Evolutionary conservation across 176 grass and related monocot genomes (phyloP).

Genomic region (Cenchrus fungigraminus): DNA sequence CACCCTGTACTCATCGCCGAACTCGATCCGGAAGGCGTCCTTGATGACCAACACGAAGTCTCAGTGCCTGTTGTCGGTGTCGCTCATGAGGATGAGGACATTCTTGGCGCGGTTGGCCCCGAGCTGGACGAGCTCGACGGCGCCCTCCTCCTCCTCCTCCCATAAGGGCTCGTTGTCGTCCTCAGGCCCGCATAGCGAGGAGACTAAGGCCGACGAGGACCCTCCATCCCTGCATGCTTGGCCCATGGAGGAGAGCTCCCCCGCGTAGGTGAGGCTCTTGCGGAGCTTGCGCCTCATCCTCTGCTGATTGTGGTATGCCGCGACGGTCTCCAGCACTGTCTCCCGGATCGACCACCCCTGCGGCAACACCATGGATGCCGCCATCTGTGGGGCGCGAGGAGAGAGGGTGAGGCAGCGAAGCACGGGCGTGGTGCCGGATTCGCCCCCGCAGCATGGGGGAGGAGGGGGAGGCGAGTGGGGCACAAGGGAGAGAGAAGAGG

Average conservation of each 20-base stretch:
- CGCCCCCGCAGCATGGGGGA: not conserved
- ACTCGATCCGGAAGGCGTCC: too few relatives aligned
- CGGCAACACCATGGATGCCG: constrained; percentile 65
- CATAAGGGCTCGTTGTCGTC: constrained; percentile 85
- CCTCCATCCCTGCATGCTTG: constrained; percentile 15
- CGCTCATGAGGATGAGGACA: too few relatives aligned
- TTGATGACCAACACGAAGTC: too few relatives aligned
- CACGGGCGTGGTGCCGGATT: not conserved
- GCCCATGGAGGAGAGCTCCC: constrained; percentile 48
- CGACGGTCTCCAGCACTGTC: constrained; percentile 79
- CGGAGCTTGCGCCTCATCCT: constrained; percentile 51
- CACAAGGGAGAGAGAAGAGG: not conserved
- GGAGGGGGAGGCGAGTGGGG: constrained; percentile 9
- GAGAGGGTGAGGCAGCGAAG: not conserved
- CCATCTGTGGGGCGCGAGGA: constrained; percentile 24
- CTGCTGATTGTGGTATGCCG: constrained; percentile 80
- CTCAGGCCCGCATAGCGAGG: constrained; percentile 47
- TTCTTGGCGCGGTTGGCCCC: constrained; percentile 61
- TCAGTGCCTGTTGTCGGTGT: too few relatives aligned
- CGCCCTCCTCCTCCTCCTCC: constrained; percentile 98
- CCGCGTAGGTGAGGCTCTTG: constrained; percentile 69
- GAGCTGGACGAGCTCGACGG: constrained; percentile 88
- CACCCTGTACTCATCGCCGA: too few relatives aligned
- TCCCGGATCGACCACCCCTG: constrained; percentile 76
- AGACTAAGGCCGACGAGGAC: constrained; percentile 22